Conservation (phyloP, 441 rosid species). For the Populus trichocarpa region DNA sequence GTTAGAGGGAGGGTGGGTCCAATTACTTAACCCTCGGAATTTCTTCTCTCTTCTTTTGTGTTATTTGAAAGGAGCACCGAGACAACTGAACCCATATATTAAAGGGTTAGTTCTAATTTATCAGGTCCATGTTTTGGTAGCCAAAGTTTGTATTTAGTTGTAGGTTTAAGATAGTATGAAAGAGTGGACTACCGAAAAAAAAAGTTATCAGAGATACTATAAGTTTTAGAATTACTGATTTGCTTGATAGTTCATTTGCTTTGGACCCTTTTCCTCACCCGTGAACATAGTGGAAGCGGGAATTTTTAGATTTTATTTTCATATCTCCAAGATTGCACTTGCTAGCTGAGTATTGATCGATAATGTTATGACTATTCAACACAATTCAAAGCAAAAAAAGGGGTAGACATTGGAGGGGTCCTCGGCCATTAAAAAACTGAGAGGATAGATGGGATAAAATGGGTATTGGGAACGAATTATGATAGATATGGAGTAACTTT, state of each 20-base stretch:
- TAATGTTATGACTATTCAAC: neutral
- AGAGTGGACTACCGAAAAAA: neutral
- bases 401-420: neutral
- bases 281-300: neutral
- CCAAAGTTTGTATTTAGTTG: neutral
- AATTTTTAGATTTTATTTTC: neutral
- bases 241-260: neutral
- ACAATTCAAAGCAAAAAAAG: neutral
- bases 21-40: neutral
- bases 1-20: neutral
- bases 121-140: neutral
- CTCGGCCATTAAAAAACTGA: neutral
- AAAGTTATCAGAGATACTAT: neutral
- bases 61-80: neutral
- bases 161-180: neutral
- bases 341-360: neutral
- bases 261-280: neutral
- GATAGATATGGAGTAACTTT: neutral
- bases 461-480: neutral
- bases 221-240: neutral
- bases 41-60: neutral
- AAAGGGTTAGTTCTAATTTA: neutral
- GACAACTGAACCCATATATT: neutral
- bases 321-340: neutral
- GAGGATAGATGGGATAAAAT: neutral